Evolutionary conservation across 805 yeast genomes (phyloP), one percentile per base, ranked within the genome.

Genomic region (Hanseniaspora nectarophila): DNA sequence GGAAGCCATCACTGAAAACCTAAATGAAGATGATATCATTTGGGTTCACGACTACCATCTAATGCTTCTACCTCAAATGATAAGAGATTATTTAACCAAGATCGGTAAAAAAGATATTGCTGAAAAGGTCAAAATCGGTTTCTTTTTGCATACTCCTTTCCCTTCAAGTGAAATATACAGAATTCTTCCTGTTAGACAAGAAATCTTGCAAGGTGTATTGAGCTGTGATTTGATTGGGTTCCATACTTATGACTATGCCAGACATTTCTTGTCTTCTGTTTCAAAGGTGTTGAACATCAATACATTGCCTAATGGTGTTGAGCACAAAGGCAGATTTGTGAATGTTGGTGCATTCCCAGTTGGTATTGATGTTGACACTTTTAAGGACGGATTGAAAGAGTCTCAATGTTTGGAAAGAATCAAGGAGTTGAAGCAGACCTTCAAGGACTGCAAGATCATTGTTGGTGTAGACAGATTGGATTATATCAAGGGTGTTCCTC

Each of bases 1-100:
- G 12, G 71, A 77, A 35, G 82, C 75, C 38, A 80, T 92, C 54
- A 79, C 85, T 10, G 68, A 74, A 20, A 78, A 78, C 59, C 81
- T 85, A 37, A 72, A 79, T 29, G 95, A 87, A 56, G 81, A 84
- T 54, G 99, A 92, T 63, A 70, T 88, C 59, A 82, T 94, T 15
- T 92, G 99, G 99, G 90, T 92, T 38, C 98, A 92, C 66, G 99
- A 92, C 67, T 92, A 92, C 67, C 98, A 92, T 67, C 73, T 92
- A 61, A 92, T 92, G 99, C 69, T 92, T 23, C 73, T 92, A 47
- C 99, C 99, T 0, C 85, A 84, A 56, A 78, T 92, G 83, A 69
- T 92, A 51, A 73, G 95, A 52, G 74, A 75, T 48, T 78, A 75
- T 55, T 71, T 87, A 51, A 68, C 64, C 28, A 43, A 50, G 26